phyloP scores from a whole-genome alignment of 441 rosid genomes.

The Manihot esculenta region DNA sequence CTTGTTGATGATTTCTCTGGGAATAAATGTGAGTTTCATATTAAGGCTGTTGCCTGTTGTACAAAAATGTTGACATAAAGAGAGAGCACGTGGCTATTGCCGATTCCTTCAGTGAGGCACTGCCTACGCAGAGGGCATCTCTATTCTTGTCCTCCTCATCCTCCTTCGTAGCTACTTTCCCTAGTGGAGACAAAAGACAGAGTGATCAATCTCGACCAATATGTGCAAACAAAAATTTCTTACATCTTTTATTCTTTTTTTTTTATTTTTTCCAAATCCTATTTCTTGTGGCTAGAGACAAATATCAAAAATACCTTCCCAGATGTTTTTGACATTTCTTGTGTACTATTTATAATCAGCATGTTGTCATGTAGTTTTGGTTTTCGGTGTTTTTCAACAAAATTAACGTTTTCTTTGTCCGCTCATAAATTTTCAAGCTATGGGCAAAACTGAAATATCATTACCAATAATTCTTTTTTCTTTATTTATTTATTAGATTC shows the following conservation, averaged over 20 bases:
- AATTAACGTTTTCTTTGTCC: slow-evolving; percentile 6
- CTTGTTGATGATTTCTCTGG: slow-evolving; percentile 60
- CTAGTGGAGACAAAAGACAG: slow-evolving; percentile 36
- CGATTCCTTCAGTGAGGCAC: slow-evolving; percentile 1
- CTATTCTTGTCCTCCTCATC: slow-evolving; percentile 17
- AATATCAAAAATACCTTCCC: not conserved
- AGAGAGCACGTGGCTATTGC: not conserved
- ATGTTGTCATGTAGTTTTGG: no score
- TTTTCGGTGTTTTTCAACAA: not conserved
- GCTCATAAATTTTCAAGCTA: not conserved
- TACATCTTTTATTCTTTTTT: not conserved
- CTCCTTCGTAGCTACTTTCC: slow-evolving; percentile 21
- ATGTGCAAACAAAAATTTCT: slow-evolving; percentile 41
- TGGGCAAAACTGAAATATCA: slow-evolving; percentile 6
- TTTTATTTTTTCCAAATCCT: no score
- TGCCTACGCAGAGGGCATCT: slow-evolving; percentile 12
- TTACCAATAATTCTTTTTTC: no score
- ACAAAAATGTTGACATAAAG: slow-evolving; percentile 18
- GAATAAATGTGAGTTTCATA: slow-evolving; percentile 62
- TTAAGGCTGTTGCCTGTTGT: slow-evolving; percentile 38
- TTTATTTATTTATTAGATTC: not conserved
- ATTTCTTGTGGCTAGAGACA: no score
- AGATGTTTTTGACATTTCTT: not conserved
- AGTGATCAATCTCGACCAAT: slow-evolving; percentile 73
- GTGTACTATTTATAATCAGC: not conserved